Evolutionary conservation across 129 eudicot species (phyloP).

Genomic region (Escallonia rubra): DNA sequence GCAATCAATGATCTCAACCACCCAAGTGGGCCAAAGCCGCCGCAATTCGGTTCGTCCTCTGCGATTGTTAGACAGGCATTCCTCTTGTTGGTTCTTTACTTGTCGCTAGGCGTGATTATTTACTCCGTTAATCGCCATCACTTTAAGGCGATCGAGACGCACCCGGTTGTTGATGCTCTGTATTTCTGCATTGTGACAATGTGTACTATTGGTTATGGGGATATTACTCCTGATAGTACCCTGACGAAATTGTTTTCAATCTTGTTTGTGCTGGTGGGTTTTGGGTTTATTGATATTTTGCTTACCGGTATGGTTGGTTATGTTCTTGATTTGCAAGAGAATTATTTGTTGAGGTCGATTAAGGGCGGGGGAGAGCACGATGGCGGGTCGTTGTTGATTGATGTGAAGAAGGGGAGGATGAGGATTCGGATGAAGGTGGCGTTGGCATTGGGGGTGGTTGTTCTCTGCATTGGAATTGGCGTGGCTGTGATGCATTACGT

Average conservation of each 20-base stretch:
- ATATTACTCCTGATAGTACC: constrained; percentile 70
- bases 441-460: constrained; percentile 83
- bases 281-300: constrained; percentile 89
- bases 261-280: constrained; percentile 83
- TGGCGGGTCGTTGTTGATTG: constrained; percentile 51
- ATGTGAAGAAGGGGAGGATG: constrained; percentile 93
- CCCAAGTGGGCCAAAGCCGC: constrained; percentile 28
- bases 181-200: constrained; percentile 91
- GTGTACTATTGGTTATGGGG: constrained; percentile 99
- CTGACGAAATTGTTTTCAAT: constrained; percentile 67
- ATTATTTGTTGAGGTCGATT: constrained; percentile 54
- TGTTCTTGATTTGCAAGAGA: constrained; percentile 92
- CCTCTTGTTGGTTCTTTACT: constrained; percentile 53
- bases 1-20: constrained; percentile 53
- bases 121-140: constrained; percentile 52
- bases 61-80: constrained; percentile 69
- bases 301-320: constrained; percentile 90
- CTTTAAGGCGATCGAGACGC: constrained; percentile 61
- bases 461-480: constrained; percentile 84
- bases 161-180: constrained; percentile 90
- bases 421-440: constrained; percentile 94
- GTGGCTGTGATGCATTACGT: constrained; percentile 78
- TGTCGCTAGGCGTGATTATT: constrained; percentile 70
- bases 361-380: constrained; percentile 31
- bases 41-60: constrained; percentile 24